Percentiles rank a stretch among this genome's conserved stretches.
phyloP scores from a whole-genome alignment of 768 basidiomycete species.

The Naganishia kalamii region DNA sequence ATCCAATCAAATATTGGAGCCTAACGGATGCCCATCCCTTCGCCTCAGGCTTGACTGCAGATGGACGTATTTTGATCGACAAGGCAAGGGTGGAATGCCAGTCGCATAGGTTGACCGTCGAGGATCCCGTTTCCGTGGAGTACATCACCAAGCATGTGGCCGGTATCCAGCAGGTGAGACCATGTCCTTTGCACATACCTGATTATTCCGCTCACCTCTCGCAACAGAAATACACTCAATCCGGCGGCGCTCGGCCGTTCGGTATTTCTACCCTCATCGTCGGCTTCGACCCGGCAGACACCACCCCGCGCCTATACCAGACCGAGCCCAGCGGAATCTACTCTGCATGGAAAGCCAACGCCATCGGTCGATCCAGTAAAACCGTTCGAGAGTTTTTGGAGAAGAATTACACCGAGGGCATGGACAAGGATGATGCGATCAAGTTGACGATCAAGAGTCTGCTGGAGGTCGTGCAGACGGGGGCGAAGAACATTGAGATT shows the following conservation, averaged over 20 bases:
- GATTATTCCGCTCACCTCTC: neutral
- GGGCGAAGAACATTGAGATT: slow-evolving; percentile 99
- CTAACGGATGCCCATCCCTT: slow-evolving; percentile 19
- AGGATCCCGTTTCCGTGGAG: slow-evolving; percentile 96
- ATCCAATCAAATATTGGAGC: neutral
- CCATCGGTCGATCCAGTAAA: slow-evolving; percentile 95
- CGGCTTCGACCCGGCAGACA: slow-evolving; percentile 92
- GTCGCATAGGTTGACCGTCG: slow-evolving; percentile 90
- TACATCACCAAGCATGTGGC: slow-evolving; percentile 98
- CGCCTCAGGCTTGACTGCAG: slow-evolving; percentile 78
- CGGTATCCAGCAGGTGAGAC: slow-evolving; percentile 91
- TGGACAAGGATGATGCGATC: slow-evolving; percentile 80
- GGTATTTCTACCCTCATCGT: slow-evolving; percentile 95
- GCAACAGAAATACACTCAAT: slow-evolving; percentile 86
- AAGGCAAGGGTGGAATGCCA: slow-evolving; percentile 97
- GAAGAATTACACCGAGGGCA: slow-evolving; percentile 91
- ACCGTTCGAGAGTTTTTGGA: slow-evolving; percentile 97
- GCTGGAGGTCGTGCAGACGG: slow-evolving; percentile 96
- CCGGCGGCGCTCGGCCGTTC: slow-evolving; percentile 95
- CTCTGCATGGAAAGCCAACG: slow-evolving; percentile 98
- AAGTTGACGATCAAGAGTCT: slow-evolving; percentile 92
- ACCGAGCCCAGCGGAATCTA: slow-evolving; percentile 98
- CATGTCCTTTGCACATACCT: neutral
- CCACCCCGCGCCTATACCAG: slow-evolving; percentile 80
- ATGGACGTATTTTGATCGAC: slow-evolving; percentile 95